Base-by-base conservation (phyloP, 345 rosid genomes). In the Citrus hindsii region DNA sequence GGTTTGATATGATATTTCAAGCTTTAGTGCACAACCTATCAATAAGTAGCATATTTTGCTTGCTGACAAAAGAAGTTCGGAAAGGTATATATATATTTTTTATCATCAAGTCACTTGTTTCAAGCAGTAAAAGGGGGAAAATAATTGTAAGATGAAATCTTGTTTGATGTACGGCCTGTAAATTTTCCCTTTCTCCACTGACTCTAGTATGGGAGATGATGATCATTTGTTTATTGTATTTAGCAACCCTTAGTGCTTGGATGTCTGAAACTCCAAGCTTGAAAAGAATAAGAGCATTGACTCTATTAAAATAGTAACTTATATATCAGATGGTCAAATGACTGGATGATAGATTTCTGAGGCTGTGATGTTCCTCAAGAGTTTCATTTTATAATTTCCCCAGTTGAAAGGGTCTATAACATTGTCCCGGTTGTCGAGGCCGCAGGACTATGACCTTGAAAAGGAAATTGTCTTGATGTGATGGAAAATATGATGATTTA, bases 1-100 rank as follows among this genome's bases (percentile, higher is more conserved):
- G 73, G 77, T 24, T 73, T 78, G 48, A 59, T 40, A 61, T 67
- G 18, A 19, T 68, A 68, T 62, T 28, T 78, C 69, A 85, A 73
- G 33, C 64, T 72, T 38, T 68, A 38, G 70, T 25, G 16, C 53
- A 27, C 42, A 58, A 46, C 30, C 21, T 46, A 30, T 64, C 28
- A 46, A 24, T n/a, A 53, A 48, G 32, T 51, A 55, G 63, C 51
- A n/a, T 51, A 65, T 7, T 76, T 7, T 76, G 51, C 33, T 76
- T 65, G 51, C 30, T 27, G 51, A 30, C 48, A 28, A 27, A 63
- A 64, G 48, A 75, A 18, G 10, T 63, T 75, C 64, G 32, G 5
- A 51, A 32, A n/a, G 71, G 21, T 62, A 19, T 12, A 12, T 42
- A 42, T 10, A 42, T 42, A 21, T 18, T 16, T 28, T 28, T 27